phyloP scores from a whole-genome alignment of 2,329 filamentous ascomycete genomes.

The Ustulina deusta region DNA sequence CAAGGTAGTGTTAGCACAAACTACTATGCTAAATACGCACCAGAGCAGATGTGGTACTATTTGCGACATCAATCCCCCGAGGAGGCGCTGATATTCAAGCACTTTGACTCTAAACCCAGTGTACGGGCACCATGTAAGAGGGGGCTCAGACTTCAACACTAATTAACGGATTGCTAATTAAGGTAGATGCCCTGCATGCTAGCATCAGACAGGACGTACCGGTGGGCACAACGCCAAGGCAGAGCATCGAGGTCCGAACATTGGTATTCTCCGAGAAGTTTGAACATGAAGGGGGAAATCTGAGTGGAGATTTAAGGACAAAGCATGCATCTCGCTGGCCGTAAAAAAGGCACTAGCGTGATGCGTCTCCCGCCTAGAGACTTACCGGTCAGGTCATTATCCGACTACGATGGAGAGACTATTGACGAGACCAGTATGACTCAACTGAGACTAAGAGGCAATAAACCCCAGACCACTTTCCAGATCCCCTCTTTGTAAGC shows the following conservation, averaged over 20 bases:
- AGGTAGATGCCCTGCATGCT: constrained; percentile 25
- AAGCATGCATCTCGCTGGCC: background rate
- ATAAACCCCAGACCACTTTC: background rate
- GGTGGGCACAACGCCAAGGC: constrained; percentile 20
- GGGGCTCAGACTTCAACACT: background rate
- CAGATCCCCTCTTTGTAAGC: background rate
- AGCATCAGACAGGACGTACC: constrained; percentile 24
- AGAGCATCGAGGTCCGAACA: constrained; percentile 32
- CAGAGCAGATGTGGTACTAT: constrained; percentile 31
- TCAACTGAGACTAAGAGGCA: background rate
- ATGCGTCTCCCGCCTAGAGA: background rate
- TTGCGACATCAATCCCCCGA: constrained; percentile 27
- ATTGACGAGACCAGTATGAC: background rate
- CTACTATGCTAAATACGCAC: constrained; percentile 27
- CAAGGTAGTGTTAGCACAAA: constrained; percentile 25
- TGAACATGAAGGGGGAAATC: background rate
- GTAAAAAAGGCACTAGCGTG: background rate
- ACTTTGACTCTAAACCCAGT: constrained; percentile 30
- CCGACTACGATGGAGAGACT: no score
- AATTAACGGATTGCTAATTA: background rate
- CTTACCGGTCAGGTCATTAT: background rate
- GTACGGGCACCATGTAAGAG: constrained; percentile 30
- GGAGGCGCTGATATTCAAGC: constrained; percentile 34
- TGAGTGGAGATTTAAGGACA: background rate
- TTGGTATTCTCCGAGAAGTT: constrained; percentile 33